phyloP scores from a whole-genome alignment of 345 rosid species.

The Euphorbia lathyris region DNA sequence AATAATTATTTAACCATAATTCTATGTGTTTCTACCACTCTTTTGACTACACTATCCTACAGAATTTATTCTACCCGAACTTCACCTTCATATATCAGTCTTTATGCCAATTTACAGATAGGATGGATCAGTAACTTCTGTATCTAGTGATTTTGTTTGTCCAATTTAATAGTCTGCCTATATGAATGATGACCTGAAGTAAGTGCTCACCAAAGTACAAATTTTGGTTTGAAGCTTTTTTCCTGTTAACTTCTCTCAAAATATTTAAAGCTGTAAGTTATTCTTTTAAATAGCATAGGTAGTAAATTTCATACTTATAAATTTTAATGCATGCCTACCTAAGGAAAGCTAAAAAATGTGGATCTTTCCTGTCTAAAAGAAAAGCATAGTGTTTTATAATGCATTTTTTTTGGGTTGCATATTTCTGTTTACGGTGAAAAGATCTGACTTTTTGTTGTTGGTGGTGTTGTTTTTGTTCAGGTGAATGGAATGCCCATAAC shows the following conservation, averaged over 20 bases:
- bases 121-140: neutral
- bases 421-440: neutral
- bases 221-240: neutral
- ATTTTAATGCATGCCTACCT: neutral
- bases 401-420: neutral
- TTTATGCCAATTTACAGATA: neutral
- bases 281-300: neutral
- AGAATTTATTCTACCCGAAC: neutral
- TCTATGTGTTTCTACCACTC: neutral
- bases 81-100: neutral
- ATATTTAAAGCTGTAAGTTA: neutral
- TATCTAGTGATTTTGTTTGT: neutral
- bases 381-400: neutral
- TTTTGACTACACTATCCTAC: neutral
- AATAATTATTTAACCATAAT: neutral
- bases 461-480: slow-evolving; percentile 44
- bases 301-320: neutral
- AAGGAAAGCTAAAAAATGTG: neutral
- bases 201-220: neutral
- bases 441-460: neutral
- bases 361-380: neutral
- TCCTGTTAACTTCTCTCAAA: neutral
- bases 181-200: neutral
- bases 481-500: slow-evolving; percentile 77
- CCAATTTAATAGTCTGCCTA: neutral